Percentiles rank a stretch among this genome's conserved stretches.
These are phyloP conservation scores for Onygenales sp. DNA, from an alignment of 2,329 filamentous ascomycete species.

Conservation along the genomic window DNA sequence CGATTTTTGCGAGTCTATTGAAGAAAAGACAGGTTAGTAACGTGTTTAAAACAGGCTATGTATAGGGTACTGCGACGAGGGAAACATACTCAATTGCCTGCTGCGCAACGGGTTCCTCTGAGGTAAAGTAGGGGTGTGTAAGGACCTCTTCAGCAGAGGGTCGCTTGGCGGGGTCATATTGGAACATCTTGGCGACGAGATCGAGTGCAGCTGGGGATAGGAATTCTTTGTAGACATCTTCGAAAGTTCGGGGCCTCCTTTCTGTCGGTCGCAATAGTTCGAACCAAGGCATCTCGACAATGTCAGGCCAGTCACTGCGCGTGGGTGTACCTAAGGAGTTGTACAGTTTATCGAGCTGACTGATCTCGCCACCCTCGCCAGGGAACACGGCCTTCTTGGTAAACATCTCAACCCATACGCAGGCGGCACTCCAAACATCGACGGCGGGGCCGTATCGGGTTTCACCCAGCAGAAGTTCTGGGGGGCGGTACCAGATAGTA, in stretches of 20 bases:
- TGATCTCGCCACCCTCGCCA: conserved; percentile 90
- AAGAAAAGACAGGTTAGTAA: conserved; percentile 3
- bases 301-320: conserved; percentile 72
- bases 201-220: conserved; percentile 75
- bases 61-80: not conserved
- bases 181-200: conserved; percentile 73
- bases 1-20: conserved; percentile 60
- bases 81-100: conserved; percentile 69
- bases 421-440: conserved; percentile 95
- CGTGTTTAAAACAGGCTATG: not conserved
- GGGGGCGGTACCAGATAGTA: conserved; percentile 94
- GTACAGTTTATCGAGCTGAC: conserved; percentile 95
- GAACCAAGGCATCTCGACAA: conserved; percentile 96
- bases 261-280: conserved; percentile 75
- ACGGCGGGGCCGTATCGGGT: conserved; percentile 84
- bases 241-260: conserved; percentile 64
- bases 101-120: conserved; percentile 65
- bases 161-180: conserved; percentile 74
- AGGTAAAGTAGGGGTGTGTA: conserved; percentile 77
- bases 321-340: conserved; percentile 82
- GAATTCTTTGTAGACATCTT: conserved; percentile 68
- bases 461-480: conserved; percentile 81
- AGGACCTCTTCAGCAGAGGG: conserved; percentile 78
- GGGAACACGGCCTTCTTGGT: conserved; percentile 89
- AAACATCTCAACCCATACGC: conserved; percentile 94